phyloP scores from a whole-genome alignment of 2,329 filamentous ascomycete genomes.

The Chaetomium globosum region DNA sequence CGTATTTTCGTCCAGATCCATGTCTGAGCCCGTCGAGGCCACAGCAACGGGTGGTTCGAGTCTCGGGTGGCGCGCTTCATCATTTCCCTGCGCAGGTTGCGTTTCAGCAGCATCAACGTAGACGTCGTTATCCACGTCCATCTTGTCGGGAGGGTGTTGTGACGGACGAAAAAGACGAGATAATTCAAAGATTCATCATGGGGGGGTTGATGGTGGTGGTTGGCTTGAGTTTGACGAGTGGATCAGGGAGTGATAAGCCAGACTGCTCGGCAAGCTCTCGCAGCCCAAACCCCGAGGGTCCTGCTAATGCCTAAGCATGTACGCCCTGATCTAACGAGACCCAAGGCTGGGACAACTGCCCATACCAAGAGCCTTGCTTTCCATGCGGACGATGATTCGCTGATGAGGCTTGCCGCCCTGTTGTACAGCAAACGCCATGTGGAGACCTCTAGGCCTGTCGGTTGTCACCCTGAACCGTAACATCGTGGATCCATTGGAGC shows the following conservation, averaged over 20 bases:
- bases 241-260: neutral
- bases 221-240: neutral
- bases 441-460: conserved; percentile 1
- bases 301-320: neutral
- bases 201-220: neutral
- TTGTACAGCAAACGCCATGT: conserved; percentile 2
- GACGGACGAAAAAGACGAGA: neutral
- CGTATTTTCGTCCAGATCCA: neutral
- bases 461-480: neutral
- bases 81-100: neutral
- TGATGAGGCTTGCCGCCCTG: neutral
- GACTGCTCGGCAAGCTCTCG: neutral
- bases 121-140: neutral
- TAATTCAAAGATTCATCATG: neutral
- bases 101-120: neutral
- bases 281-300: neutral
- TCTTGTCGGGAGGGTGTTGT: neutral
- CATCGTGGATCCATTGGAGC: neutral
- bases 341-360: neutral
- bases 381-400: neutral
- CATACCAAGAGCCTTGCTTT: neutral
- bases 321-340: neutral
- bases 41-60: neutral
- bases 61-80: neutral
- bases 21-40: neutral